Conservation (phyloP, 805 yeast genomes). For the Helenozyma rhizophorensis region DNA sequence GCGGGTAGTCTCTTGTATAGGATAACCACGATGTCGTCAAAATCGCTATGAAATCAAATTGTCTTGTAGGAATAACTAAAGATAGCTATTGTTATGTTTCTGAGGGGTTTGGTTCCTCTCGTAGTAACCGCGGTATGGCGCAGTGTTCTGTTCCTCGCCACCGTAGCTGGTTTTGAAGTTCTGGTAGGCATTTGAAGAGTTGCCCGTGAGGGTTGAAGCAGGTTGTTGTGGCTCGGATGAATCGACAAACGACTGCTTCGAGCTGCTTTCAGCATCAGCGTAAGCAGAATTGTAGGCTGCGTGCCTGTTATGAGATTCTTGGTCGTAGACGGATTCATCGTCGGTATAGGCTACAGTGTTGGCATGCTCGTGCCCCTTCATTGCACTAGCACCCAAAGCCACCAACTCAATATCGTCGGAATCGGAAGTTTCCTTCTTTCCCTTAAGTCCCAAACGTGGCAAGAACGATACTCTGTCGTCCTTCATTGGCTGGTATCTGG, state of each 20-base stretch:
- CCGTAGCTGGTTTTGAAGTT: conserved; percentile 18
- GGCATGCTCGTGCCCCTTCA: conserved; percentile 54
- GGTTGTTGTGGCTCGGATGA: conserved; percentile 40
- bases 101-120: background rate
- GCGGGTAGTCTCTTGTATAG: conserved; percentile 13
- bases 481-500: conserved; percentile 91
- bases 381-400: conserved; percentile 68
- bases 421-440: conserved; percentile 20
- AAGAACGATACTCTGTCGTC: conserved; percentile 97
- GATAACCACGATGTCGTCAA: no score
- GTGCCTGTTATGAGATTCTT: conserved; percentile 14
- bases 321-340: conserved; percentile 25
- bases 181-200: conserved; percentile 27
- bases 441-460: conserved; percentile 48
- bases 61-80: no score
- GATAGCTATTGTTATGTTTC: no score
- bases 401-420: conserved; percentile 57
- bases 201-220: conserved; percentile 39
- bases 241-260: conserved; percentile 11
- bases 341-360: conserved; percentile 23
- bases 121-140: conserved; percentile 10
- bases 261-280: conserved; percentile 8
- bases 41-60: no score
- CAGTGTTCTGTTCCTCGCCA: conserved; percentile 4
- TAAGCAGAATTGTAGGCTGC: conserved; percentile 10